Evolutionary conservation across 2,329 filamentous ascomycete genomes (phyloP).

Genomic region (Thielaviopsis ethacetica): DNA sequence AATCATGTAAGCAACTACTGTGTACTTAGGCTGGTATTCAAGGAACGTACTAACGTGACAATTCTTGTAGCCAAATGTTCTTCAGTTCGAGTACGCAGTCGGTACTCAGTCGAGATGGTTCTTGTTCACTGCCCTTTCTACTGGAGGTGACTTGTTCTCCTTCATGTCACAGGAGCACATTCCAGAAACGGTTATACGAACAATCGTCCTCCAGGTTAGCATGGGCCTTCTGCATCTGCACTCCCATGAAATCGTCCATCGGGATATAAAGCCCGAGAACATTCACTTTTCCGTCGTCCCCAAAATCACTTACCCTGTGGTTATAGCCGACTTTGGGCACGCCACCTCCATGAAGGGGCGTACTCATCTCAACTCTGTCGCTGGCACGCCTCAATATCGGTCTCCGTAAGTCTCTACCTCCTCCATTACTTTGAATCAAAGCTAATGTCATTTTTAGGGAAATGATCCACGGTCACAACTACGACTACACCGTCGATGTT

Average conservation of each 20-base stretch:
- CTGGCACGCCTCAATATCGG: conserved; percentile 31
- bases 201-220: conserved; percentile 32
- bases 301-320: conserved; percentile 26
- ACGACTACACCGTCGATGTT: conserved; percentile 29
- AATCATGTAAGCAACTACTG: conserved; percentile 30
- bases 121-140: conserved; percentile 40
- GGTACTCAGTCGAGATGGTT: conserved; percentile 20
- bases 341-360: conserved; percentile 26
- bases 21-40: background rate
- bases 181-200: conserved; percentile 4
- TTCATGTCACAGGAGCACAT: conserved; percentile 19
- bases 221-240: conserved; percentile 32
- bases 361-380: conserved; percentile 25
- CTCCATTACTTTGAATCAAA: background rate
- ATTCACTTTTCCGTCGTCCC: conserved; percentile 32
- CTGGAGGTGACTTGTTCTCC: conserved; percentile 37
- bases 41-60: background rate
- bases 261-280: conserved; percentile 39
- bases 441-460: conserved; percentile 21
- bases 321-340: conserved; percentile 36
- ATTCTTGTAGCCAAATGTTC: conserved; percentile 7
- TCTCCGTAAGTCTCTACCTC: conserved; percentile 28
- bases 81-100: conserved; percentile 1
- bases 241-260: conserved; percentile 31
- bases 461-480: conserved; percentile 15